A percentile compares a stretch with the other conserved stretches of the same genome.
Conservation (phyloP, 768 basidiomycete genomes). For the Dioszegia aurantiaca region DNA sequence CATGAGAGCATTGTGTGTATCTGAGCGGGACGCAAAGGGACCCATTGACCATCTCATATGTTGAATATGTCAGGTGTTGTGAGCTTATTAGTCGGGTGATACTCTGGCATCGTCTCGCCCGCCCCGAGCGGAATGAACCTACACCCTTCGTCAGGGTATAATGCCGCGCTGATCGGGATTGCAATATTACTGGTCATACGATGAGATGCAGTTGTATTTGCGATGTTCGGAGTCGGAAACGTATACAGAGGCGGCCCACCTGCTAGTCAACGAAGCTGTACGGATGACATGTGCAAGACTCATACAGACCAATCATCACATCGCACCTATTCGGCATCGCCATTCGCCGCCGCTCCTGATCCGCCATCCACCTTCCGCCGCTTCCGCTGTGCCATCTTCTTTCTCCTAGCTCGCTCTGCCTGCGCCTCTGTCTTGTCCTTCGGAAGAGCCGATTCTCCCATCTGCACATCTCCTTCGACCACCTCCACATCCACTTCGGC, state of each 20-base stretch:
- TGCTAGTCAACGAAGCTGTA: no score
- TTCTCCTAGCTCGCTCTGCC: slow-evolving; percentile 28
- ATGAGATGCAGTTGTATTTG: no score
- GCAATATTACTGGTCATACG: no score
- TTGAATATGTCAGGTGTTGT: no score
- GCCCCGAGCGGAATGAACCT: neutral
- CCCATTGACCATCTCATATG: no score
- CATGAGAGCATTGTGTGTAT: neutral
- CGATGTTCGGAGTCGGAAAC: no score
- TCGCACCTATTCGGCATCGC: neutral
- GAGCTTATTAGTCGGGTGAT: no score
- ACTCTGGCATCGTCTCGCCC: neutral
- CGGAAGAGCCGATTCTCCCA: neutral
- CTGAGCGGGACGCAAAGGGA: neutral
- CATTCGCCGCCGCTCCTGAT: neutral
- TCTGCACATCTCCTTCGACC: slow-evolving; percentile 1
- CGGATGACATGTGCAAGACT: no score
- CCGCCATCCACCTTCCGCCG: slow-evolving; percentile 12
- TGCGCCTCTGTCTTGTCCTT: slow-evolving; percentile 36
- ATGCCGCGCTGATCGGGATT: no score
- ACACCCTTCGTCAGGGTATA: no score
- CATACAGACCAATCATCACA: neutral
- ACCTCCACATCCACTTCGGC: neutral
- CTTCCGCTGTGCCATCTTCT: slow-evolving; percentile 41
- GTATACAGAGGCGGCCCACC: no score